Conservation (phyloP, 163 green algal genomes). For the Smithsoniella earleae region DNA sequence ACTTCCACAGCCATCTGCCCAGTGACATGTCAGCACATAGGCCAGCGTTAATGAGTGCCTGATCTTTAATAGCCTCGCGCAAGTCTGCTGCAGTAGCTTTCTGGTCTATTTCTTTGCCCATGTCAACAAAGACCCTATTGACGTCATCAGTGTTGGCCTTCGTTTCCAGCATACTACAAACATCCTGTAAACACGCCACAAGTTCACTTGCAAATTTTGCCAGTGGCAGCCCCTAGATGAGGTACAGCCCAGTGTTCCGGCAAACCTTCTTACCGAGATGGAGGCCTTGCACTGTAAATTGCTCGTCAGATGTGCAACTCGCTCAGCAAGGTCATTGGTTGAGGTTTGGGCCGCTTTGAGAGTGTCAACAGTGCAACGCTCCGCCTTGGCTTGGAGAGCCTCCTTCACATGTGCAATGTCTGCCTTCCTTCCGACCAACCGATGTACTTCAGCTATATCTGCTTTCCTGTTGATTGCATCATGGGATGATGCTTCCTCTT, state of each 20-base stretch:
- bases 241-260: neutral
- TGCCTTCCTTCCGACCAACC: neutral
- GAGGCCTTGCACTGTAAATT: conserved; percentile 6
- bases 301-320: neutral
- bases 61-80: conserved; percentile 32
- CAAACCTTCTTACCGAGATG: neutral
- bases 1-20: conserved; percentile 49
- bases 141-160: conserved; percentile 10
- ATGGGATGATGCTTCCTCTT: neutral
- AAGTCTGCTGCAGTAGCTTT: conserved; percentile 35
- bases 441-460: neutral
- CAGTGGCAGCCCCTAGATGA: too few relatives aligned
- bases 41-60: conserved; percentile 31
- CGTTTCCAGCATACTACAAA: conserved; percentile 24
- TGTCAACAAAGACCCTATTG: conserved; percentile 18
- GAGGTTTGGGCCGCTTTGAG: neutral
- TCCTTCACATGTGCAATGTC: conserved; percentile 11
- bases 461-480: neutral
- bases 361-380: neutral
- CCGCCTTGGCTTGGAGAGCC: neutral
- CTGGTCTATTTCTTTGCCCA: conserved; percentile 21
- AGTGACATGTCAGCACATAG: conserved; percentile 31
- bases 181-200: conserved; percentile 21
- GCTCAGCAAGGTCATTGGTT: neutral
- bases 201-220: neutral